Conservation (phyloP, 2,329 filamentous ascomycete species). For the Pseudovirgaria hyperparasitica region DNA sequence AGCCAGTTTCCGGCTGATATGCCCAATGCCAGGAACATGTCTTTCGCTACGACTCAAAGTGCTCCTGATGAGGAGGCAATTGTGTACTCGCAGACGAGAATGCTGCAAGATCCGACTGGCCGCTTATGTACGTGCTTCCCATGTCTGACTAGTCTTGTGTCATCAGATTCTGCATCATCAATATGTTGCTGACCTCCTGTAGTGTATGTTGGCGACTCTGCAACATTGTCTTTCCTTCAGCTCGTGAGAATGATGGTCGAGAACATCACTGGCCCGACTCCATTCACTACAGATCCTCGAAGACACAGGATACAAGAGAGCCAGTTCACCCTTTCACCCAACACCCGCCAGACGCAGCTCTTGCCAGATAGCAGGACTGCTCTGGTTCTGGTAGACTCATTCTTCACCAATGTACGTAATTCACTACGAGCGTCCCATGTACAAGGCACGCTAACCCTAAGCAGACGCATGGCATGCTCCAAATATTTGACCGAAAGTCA, state of each 20-base stretch:
- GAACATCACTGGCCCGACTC: conserved; percentile 38
- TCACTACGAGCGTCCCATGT: conserved; percentile 17
- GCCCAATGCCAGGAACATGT: conserved; percentile 12
- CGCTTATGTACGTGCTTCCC: conserved; percentile 36
- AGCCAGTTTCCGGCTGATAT: conserved; percentile 12
- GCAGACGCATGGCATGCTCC: conserved; percentile 47
- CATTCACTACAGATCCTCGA: conserved; percentile 45
- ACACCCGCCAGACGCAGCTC: conserved; percentile 36
- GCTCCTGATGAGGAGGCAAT: conserved; percentile 43
- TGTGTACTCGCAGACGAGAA: conserved; percentile 41
- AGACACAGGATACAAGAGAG: conserved; percentile 46
- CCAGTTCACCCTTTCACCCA: conserved; percentile 34
- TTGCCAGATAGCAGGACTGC: conserved; percentile 45
- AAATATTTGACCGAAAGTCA: conserved; percentile 41
- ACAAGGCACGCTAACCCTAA: conserved; percentile 3
- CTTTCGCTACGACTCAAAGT: conserved; percentile 24
- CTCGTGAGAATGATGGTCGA: conserved; percentile 49
- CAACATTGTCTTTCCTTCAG: conserved; percentile 48
- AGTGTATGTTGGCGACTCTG: conserved; percentile 53
- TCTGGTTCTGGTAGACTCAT: conserved; percentile 42
- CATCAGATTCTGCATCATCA: too few relatives aligned
- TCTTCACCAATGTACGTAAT: conserved; percentile 52
- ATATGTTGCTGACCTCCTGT: neutral
- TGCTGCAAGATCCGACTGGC: conserved; percentile 47
- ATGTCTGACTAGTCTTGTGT: neutral